Conservation (phyloP, 148 eudicot genomes). For the Hydrangea macrophylla region DNA sequence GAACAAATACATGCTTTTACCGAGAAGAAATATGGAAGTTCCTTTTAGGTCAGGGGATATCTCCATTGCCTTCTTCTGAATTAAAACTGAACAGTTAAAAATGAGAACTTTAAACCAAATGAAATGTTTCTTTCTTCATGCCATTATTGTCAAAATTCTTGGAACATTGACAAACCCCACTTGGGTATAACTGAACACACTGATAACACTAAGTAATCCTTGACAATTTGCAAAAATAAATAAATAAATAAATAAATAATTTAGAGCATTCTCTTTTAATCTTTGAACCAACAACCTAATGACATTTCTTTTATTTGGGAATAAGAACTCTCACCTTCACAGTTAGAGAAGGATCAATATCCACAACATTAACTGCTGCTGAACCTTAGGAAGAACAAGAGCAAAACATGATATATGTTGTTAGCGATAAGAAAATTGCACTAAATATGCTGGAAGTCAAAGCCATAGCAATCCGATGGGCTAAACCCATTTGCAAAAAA, state of each 20-base stretch:
- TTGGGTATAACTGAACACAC: too few relatives aligned
- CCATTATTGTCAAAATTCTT: conserved; percentile 19
- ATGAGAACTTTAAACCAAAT: conserved; percentile 17
- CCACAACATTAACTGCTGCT: conserved; percentile 15
- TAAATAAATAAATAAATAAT: too few relatives aligned
- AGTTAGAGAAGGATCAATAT: conserved; percentile 22
- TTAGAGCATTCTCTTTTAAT: neutral
- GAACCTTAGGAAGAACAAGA: conserved; percentile 25
- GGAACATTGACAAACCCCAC: conserved; percentile 16
- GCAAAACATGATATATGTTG: too few relatives aligned
- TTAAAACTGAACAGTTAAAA: conserved; percentile 44
- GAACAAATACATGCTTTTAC: conserved; percentile 40
- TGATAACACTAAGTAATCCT: too few relatives aligned
- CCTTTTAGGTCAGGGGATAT: conserved; percentile 67
- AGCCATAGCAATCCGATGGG: neutral
- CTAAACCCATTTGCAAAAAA: too few relatives aligned
- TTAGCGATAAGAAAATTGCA: neutral
- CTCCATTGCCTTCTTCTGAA: conserved; percentile 77
- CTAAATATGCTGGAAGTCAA: too few relatives aligned
- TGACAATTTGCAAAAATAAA: too few relatives aligned
- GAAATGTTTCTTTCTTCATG: neutral
- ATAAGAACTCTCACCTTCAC: conserved; percentile 36
- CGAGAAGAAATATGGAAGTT: conserved; percentile 79
- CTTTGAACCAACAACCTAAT: neutral
- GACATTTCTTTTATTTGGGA: neutral